Conservation (phyloP, 1,284 basidiomycete species). For the Leccinum fallax region DNA sequence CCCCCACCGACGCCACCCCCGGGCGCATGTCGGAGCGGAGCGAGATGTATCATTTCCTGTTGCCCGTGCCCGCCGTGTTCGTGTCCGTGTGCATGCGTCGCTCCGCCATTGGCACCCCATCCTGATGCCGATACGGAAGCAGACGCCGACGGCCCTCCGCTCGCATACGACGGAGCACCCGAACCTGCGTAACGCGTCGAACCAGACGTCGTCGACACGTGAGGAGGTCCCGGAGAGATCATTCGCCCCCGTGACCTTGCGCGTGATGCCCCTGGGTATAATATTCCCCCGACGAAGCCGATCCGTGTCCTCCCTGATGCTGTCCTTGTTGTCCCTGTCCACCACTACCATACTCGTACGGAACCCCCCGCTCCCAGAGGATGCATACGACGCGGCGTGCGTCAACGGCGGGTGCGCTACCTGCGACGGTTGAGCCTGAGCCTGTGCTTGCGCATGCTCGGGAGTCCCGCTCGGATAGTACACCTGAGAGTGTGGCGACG, state of each 20-base stretch:
- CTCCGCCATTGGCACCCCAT: too few species aligned
- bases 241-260: constrained; percentile 20
- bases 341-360: constrained; percentile 29
- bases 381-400: constrained; percentile 24
- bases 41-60: too few species aligned
- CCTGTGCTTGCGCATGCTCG: constrained; percentile 9
- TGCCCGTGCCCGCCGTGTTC: too few species aligned
- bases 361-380: constrained; percentile 28
- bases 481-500: constrained; percentile 28
- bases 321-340: constrained; percentile 15
- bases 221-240: too few species aligned
- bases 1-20: too few species aligned
- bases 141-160: too few species aligned
- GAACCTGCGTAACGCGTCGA: too few species aligned
- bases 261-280: constrained; percentile 23
- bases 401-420: constrained; percentile 21
- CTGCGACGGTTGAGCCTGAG: constrained; percentile 20
- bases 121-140: too few species aligned
- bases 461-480: constrained; percentile 27
- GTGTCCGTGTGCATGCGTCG: too few species aligned
- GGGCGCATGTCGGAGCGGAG: too few species aligned
- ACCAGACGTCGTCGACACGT: too few species aligned
- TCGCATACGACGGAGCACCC: too few species aligned
- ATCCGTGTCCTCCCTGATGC: constrained; percentile 1
- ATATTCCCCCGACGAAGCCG: constrained; percentile 28